Conservation (phyloP, 352 stramenopile genomes). For the Phytopythium montanum region DNA sequence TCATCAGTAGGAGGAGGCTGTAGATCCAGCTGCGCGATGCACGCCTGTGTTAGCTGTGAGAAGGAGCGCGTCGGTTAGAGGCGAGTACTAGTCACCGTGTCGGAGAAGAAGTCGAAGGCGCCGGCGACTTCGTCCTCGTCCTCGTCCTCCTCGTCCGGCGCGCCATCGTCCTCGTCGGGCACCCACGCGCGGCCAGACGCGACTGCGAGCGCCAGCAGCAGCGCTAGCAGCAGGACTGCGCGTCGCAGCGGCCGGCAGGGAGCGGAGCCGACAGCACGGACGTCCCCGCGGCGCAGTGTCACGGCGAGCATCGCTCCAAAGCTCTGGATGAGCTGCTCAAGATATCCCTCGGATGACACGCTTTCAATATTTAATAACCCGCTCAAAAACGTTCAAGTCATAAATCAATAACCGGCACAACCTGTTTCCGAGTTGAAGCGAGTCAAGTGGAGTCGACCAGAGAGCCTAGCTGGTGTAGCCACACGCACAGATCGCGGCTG, state of each 20-base stretch:
- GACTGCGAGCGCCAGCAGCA: conserved; percentile 16
- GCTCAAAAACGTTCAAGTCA: too few relatives aligned
- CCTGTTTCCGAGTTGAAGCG: too few relatives aligned
- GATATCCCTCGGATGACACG: too few relatives aligned
- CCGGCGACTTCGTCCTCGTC: conserved; percentile 29
- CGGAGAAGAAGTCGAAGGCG: conserved; percentile 30
- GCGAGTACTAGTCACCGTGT: conserved; percentile 14
- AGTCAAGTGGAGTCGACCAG: too few relatives aligned
- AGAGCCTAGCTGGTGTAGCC: too few relatives aligned
- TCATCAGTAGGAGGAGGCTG: neutral
- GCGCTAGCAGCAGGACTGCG: neutral
- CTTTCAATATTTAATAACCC: too few relatives aligned
- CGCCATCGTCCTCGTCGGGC: conserved; percentile 14
- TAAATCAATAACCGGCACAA: too few relatives aligned
- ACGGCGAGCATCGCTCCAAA: too few relatives aligned
- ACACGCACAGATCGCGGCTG: too few relatives aligned
- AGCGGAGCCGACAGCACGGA: neutral
- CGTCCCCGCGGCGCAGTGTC: too few relatives aligned
- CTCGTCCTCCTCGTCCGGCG: conserved; percentile 18
- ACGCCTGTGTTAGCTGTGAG: too few relatives aligned
- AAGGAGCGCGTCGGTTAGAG: neutral
- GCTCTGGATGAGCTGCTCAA: too few relatives aligned
- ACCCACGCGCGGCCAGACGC: conserved; percentile 16
- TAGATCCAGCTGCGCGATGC: neutral
- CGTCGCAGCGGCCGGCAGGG: conserved; percentile 2